These are phyloP conservation scores for Neurospora sp. DNA, from an alignment of 495 filamentous ascomycete species.

Conservation along the genomic window DNA sequence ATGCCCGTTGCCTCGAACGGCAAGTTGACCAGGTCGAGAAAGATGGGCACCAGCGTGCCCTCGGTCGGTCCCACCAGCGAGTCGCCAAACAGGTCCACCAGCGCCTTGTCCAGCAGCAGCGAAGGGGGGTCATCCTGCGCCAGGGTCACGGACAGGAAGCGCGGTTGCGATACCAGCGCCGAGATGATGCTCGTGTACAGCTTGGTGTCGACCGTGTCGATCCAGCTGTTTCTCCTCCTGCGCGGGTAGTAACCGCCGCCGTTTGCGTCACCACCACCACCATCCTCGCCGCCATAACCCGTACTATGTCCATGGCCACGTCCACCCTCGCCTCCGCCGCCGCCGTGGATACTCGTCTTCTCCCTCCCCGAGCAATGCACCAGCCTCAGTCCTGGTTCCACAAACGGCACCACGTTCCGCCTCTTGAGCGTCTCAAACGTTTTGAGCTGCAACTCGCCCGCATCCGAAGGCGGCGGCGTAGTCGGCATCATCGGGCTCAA, in stretches of 20 bases:
- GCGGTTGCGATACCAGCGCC: conserved; percentile 60
- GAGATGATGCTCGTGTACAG: conserved; percentile 59
- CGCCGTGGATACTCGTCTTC: conserved; percentile 12
- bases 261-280: conserved; percentile 8
- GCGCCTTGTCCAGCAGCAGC: conserved; percentile 65
- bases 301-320: background rate
- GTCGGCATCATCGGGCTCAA: conserved; percentile 33
- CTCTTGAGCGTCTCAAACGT: conserved; percentile 71
- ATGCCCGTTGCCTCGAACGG: conserved; percentile 88
- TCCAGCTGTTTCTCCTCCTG: conserved; percentile 24
- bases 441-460: conserved; percentile 67
- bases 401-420: conserved; percentile 60
- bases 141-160: conserved; percentile 78
- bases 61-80: conserved; percentile 72
- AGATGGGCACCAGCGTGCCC: conserved; percentile 77
- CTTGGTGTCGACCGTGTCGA: conserved; percentile 45
- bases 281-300: conserved; percentile 1
- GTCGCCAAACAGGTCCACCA: conserved; percentile 55
- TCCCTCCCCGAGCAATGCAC: conserved; percentile 70
- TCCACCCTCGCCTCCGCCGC: conserved; percentile 11
- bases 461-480: conserved; percentile 66
- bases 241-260: conserved; percentile 1
- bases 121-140: conserved; percentile 77
- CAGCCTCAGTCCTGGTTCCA: conserved; percentile 58
- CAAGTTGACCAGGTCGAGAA: conserved; percentile 69